A percentile compares a stretch with the other conserved stretches of the same genome.
phyloP scores from a whole-genome alignment of 1,284 basidiomycete genomes.

The Puccinia polysora region DNA sequence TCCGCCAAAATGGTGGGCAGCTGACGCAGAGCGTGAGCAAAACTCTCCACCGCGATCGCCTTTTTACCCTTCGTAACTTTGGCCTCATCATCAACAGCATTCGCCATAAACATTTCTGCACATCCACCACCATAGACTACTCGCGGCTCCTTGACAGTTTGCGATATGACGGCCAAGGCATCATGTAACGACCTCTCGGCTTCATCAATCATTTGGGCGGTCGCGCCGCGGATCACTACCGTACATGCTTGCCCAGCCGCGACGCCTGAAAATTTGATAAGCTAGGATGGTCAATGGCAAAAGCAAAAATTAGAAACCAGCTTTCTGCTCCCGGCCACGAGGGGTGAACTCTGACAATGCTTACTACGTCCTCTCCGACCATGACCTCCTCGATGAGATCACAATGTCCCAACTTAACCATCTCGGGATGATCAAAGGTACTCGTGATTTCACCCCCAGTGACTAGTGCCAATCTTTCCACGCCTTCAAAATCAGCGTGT shows the following conservation, averaged over 20 bases:
- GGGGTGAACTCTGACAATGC: slow-evolving; percentile 45
- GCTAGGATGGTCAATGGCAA: slow-evolving; percentile 56
- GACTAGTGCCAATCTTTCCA: slow-evolving; percentile 89
- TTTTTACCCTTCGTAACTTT: slow-evolving; percentile 85
- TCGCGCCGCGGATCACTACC: slow-evolving; percentile 92
- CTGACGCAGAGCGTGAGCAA: slow-evolving; percentile 79
- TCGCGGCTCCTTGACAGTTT: slow-evolving; percentile 95
- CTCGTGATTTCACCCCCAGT: slow-evolving; percentile 96
- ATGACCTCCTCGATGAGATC: slow-evolving; percentile 97
- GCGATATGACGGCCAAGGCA: slow-evolving; percentile 91
- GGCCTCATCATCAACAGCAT: slow-evolving; percentile 83
- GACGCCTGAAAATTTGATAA: slow-evolving; percentile 98
- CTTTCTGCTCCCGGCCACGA: neutral
- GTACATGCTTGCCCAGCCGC: slow-evolving; percentile 99
- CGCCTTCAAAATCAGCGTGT: slow-evolving; percentile 98
- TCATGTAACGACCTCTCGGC: slow-evolving; percentile 97
- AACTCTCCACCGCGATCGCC: slow-evolving; percentile 88
- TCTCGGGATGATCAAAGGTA: slow-evolving; percentile 89
- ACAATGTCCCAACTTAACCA: slow-evolving; percentile 87
- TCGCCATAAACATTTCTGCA: slow-evolving; percentile 96
- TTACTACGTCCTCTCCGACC: slow-evolving; percentile 96
- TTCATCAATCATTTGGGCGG: slow-evolving; percentile 98
- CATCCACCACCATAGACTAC: slow-evolving; percentile 93
- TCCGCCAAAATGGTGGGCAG: slow-evolving; percentile 95
- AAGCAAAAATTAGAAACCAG: neutral